Evolutionary conservation across 306 rosid species (phyloP).

Genomic region (Casuarina cunninghamiana): DNA sequence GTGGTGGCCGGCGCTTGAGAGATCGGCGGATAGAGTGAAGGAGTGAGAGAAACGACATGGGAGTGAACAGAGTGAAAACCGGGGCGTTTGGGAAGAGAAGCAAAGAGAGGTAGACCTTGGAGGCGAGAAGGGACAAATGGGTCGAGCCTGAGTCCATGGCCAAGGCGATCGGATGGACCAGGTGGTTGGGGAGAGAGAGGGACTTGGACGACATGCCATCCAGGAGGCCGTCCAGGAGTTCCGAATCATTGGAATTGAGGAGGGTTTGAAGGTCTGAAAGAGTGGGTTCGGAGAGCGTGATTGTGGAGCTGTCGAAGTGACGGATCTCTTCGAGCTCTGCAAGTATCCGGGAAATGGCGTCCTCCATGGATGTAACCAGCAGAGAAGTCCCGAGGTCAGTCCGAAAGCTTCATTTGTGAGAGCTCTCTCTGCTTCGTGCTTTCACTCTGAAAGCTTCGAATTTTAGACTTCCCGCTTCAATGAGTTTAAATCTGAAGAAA

Average conservation of each 20-base stretch:
- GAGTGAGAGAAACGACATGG: slow-evolving; percentile 77
- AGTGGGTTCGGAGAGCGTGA: slow-evolving; percentile 48
- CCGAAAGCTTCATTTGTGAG: background rate
- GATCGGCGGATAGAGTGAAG: slow-evolving; percentile 78
- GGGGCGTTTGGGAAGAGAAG: slow-evolving; percentile 77
- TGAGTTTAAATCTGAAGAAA: too few relatives aligned
- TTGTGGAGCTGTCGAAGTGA: slow-evolving; percentile 30
- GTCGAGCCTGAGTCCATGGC: slow-evolving; percentile 71
- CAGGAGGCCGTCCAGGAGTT: slow-evolving; percentile 42
- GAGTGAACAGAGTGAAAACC: slow-evolving; percentile 80
- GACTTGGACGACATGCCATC: slow-evolving; percentile 54
- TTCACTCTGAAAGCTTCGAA: background rate
- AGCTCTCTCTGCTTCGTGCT: background rate
- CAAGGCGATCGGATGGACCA: slow-evolving; percentile 53
- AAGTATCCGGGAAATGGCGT: slow-evolving; percentile 51
- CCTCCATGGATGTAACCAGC: slow-evolving; percentile 42
- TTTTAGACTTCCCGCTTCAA: slow-evolving; percentile 20
- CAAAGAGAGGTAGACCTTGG: slow-evolving; percentile 65
- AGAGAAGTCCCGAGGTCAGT: background rate
- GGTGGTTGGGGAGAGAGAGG: slow-evolving; percentile 53
- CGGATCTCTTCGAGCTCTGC: slow-evolving; percentile 61
- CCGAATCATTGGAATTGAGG: slow-evolving; percentile 23
- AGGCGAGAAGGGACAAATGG: slow-evolving; percentile 58
- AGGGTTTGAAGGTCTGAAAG: slow-evolving; percentile 68
- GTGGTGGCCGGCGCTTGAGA: slow-evolving; percentile 41